phyloP scores from a whole-genome alignment of 805 yeast species.

The Tetrapisispora arboricola region DNA sequence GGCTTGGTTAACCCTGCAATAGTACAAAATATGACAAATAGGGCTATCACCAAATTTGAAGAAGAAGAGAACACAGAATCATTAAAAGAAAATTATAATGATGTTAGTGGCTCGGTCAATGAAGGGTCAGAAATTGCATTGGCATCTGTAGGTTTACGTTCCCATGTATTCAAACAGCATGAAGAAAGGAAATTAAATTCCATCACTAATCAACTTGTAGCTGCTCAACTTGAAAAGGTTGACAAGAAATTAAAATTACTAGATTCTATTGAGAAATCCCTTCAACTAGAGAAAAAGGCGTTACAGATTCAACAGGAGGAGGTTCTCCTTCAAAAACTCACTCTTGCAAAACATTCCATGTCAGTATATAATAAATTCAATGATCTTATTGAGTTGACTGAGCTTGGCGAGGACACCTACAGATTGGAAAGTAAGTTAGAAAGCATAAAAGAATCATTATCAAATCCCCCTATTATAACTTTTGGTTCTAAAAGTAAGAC shows the following conservation, averaged over 20 bases:
- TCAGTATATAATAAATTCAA: constrained; percentile 35
- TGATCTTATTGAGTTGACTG: constrained; percentile 14
- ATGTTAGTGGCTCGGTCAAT: constrained; percentile 12
- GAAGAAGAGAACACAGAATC: constrained; percentile 4
- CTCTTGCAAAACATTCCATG: constrained; percentile 52
- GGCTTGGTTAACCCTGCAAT: constrained; percentile 78
- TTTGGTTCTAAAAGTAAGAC: constrained; percentile 11
- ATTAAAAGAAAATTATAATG: not conserved
- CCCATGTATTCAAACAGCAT: constrained; percentile 67
- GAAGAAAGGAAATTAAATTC: constrained; percentile 72
- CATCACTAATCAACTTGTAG: constrained; percentile 45
- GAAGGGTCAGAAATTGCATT: constrained; percentile 63
- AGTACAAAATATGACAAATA: constrained; percentile 68
- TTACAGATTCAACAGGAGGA: constrained; percentile 57
- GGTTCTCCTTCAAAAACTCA: constrained; percentile 51
- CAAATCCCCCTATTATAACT: constrained; percentile 26
- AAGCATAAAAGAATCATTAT: constrained; percentile 20
- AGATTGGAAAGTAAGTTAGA: constrained; percentile 12
- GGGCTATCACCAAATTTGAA: constrained; percentile 35
- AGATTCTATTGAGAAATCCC: constrained; percentile 50
- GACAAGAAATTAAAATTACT: constrained; percentile 54
- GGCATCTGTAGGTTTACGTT: constrained; percentile 67
- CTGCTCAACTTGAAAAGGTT: constrained; percentile 52
- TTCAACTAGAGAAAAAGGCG: constrained; percentile 53
- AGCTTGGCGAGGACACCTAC: constrained; percentile 9